Evolutionary conservation across 441 rosid genomes (phyloP), one percentile per base, ranked within the genome.

Genomic region (Dalechampia spathulata): DNA sequence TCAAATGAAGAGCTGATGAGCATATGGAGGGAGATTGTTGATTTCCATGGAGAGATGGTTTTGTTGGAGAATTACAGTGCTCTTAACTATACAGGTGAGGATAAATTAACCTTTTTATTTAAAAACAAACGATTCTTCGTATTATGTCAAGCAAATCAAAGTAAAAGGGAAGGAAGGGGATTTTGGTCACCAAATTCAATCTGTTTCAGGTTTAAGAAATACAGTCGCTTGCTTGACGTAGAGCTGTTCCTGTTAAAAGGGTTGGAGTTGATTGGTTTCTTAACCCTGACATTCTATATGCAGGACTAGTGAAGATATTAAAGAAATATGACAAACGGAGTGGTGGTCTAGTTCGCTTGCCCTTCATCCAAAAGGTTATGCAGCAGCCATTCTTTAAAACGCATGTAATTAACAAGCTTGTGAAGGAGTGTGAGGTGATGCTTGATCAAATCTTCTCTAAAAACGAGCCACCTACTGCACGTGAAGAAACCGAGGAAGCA

Each of bases 41-140:
- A 88, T 59, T 88, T 91, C 59, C 95, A 84, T 37, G 96, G 95
- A 22, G 96, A 91, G 75, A 91, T 88, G 96, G 92, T 91, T 49
- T 43, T 88, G 62, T 66, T 91, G 74, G 87, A 87, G 79, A 88
- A 86, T 68, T 91, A 91, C 46, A 91, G 98, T 61, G 90, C 96
- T 64, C 87, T 91, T 30, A 91, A 91, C 77, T 88, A 83, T 56
- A 91, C 95, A 61, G 97, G 96, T 90, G 19, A 5, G 40, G 27
- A 14, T 53, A 23, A 22, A 38, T 20, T 21, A 14, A 37, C 34
- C n/a, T n/a, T n/a, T n/a, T n/a, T 30, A 30, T 30, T 30, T 8
- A 30, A 30, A 30, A n/a, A n/a, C n/a, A n/a, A n/a, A n/a, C n/a
- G n/a, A n/a, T n/a, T n/a, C n/a, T n/a, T n/a, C n/a, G 20, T 11